Evolutionary conservation across 148 eudicot genomes (phyloP).

Genomic region (Vaccinium vitisidaea): DNA sequence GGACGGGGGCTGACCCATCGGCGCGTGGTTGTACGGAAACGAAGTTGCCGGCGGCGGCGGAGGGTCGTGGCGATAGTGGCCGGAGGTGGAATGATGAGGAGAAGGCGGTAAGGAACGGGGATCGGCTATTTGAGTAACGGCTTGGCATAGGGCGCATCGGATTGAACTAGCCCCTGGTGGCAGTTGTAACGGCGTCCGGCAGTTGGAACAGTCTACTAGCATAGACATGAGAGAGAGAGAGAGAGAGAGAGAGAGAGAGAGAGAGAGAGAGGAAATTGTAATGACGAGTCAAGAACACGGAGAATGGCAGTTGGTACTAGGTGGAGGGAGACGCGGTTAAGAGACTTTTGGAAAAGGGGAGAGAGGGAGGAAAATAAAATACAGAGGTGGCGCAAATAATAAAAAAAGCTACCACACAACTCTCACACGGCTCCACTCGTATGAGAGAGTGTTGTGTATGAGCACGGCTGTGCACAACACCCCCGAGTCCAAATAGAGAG

Average conservation of each 20-base stretch:
- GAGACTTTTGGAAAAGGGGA: too few relatives aligned
- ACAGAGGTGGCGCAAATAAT: too few relatives aligned
- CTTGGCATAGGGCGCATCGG: constrained; percentile 40
- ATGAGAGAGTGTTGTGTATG: too few relatives aligned
- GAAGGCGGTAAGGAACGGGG: constrained; percentile 13
- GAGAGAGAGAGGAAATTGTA: neutral
- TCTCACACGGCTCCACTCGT: too few relatives aligned
- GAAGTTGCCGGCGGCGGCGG: constrained; percentile 15
- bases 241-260: neutral
- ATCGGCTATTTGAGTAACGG: constrained; percentile 30
- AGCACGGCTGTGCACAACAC: too few relatives aligned
- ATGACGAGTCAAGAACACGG: too few relatives aligned
- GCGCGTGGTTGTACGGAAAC: constrained; percentile 25
- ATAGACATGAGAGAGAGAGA: constrained; percentile 29
- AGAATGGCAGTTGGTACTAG: too few relatives aligned
- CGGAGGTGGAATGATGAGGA: neutral
- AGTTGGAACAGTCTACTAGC: constrained; percentile 41
- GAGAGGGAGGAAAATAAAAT: too few relatives aligned
- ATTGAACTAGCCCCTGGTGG: constrained; percentile 34
- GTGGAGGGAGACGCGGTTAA: too few relatives aligned
- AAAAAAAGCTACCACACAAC: too few relatives aligned
- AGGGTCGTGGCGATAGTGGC: constrained; percentile 14
- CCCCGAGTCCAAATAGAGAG: too few relatives aligned
- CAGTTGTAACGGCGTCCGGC: constrained; percentile 36
- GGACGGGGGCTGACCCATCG: constrained; percentile 28